phyloP scores from a whole-genome alignment of 73 alveolate species.

The Paramecium octaurelia region DNA sequence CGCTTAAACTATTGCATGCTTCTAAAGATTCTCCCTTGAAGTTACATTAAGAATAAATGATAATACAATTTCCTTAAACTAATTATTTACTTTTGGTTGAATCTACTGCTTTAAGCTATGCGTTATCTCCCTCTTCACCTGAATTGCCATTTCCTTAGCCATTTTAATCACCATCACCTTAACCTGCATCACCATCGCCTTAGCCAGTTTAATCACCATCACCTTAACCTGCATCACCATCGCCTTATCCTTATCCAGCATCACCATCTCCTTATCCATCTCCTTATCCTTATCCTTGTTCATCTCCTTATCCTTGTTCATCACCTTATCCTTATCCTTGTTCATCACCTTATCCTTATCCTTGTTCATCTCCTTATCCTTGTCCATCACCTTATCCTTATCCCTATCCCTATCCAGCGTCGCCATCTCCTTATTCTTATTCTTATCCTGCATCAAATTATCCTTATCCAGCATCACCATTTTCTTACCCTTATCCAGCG shows the following conservation, averaged over 20 bases:
- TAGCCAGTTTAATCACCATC: background rate
- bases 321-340: background rate
- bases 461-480: background rate
- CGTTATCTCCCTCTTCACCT: background rate
- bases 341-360: background rate
- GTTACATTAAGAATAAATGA: conserved; percentile 27
- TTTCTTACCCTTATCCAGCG: background rate
- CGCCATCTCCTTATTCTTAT: background rate
- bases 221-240: background rate
- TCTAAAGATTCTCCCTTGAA: conserved; percentile 35
- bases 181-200: background rate
- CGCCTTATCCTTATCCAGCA: background rate
- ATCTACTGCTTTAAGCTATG: background rate
- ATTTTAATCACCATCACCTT: too few species aligned
- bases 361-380: background rate
- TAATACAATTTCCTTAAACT: conserved; percentile 36
- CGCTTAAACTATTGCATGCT: conserved; percentile 18
- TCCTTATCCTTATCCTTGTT: background rate
- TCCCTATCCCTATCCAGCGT: too few species aligned
- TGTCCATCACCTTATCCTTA: background rate
- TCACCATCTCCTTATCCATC: background rate
- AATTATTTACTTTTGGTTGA: background rate
- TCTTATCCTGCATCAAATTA: background rate
- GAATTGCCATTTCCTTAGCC: background rate
- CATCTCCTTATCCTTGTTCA: background rate